Percentiles rank a stretch among this genome's conserved stretches.
phyloP scores from a whole-genome alignment of 768 basidiomycete genomes.

The Lentinula raphanica region DNA sequence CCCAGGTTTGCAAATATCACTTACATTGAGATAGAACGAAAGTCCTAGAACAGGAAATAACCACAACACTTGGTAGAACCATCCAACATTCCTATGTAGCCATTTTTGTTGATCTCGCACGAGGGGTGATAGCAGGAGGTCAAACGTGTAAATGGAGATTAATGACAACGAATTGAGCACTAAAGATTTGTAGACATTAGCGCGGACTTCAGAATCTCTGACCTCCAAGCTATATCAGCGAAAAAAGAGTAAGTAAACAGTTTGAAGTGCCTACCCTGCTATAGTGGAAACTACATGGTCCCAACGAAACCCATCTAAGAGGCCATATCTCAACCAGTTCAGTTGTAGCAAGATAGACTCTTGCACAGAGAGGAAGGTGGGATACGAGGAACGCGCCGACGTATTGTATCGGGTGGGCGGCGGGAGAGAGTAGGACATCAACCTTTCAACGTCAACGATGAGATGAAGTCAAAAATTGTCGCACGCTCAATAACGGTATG shows the following conservation, averaged over 20 bases:
- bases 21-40: constrained; percentile 80
- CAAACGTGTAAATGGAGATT: constrained; percentile 71
- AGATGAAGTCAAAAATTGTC: neutral
- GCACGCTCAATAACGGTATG: neutral
- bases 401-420: neutral
- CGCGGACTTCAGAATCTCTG: constrained; percentile 73
- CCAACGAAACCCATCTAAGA: constrained; percentile 73
- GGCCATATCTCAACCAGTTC: constrained; percentile 51
- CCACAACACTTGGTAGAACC: constrained; percentile 78
- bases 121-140: constrained; percentile 64
- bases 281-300: constrained; percentile 55
- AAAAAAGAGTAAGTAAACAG: constrained; percentile 9
- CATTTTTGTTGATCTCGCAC: constrained; percentile 57
- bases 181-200: constrained; percentile 69
- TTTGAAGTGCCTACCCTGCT: constrained; percentile 43
- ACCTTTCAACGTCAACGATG: neutral
- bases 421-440: constrained; percentile 2
- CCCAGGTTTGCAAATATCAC: constrained; percentile 18
- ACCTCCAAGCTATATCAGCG: constrained; percentile 1
- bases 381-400: constrained; percentile 54
- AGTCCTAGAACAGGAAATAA: constrained; percentile 68
- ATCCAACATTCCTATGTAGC: constrained; percentile 68
- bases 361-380: constrained; percentile 59
- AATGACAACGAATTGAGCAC: constrained; percentile 69
- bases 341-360: constrained; percentile 59